Conservation (phyloP, 1,139 yeast species). For the Zygoascus hellenicus region DNA sequence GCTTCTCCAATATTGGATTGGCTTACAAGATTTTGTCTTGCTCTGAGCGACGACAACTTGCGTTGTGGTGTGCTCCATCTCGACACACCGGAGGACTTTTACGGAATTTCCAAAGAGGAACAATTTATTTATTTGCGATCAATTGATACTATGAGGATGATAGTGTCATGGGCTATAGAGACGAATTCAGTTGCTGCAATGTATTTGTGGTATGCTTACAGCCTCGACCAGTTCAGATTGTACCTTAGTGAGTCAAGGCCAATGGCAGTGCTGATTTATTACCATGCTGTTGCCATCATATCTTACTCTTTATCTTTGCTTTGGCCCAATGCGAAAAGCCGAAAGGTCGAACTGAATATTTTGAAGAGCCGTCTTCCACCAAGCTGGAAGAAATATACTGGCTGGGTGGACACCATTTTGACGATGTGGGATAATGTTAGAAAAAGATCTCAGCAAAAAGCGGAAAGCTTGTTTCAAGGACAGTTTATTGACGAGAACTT, state of each 20-base stretch:
- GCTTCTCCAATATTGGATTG: neutral
- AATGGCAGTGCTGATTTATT: slow-evolving; percentile 3
- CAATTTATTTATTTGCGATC: slow-evolving; percentile 5
- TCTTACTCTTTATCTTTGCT: neutral
- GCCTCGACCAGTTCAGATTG: neutral
- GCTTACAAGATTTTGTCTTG: slow-evolving; percentile 1
- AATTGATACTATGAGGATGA: slow-evolving; percentile 3
- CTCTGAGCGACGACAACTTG: neutral
- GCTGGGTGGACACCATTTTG: slow-evolving; percentile 7
- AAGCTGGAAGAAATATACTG: slow-evolving; percentile 4
- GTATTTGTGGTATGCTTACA: slow-evolving; percentile 6
- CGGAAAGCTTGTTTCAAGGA: neutral
- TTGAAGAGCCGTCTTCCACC: neutral
- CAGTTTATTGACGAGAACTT: neutral
- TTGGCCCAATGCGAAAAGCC: slow-evolving; percentile 2
- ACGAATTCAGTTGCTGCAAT: slow-evolving; percentile 5
- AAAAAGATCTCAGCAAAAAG: neutral
- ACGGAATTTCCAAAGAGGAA: slow-evolving; percentile 1
- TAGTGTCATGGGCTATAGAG: neutral
- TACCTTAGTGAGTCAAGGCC: slow-evolving; percentile 1
- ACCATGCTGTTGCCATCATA: slow-evolving; percentile 9
- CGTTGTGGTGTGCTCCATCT: neutral
- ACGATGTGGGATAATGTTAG: neutral
- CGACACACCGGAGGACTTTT: neutral
- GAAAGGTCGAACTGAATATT: slow-evolving; percentile 4